Base-by-base conservation (phyloP, 116 monocot species). In the Cymodocea nodosa region DNA sequence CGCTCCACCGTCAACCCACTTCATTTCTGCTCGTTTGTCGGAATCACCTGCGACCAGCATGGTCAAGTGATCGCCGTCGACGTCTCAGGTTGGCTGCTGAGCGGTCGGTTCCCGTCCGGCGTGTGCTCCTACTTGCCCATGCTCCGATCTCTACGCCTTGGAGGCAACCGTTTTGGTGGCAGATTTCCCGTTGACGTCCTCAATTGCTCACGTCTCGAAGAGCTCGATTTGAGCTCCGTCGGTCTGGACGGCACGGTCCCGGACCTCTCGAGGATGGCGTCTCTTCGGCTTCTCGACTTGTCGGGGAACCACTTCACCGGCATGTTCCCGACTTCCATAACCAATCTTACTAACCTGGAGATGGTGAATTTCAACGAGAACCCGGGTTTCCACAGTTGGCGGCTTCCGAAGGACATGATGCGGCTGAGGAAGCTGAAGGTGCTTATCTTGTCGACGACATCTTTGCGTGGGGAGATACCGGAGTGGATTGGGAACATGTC, bases 401-500 rank as follows among this genome's bases (percentile, higher is more conserved):
- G 44, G 20, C 55, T 88, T 70, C 85, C 91, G 53, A 74, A 82
- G 68, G 60, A 73, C 12, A 16, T 91, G 68, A 50, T 66, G 18
- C 2, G 25, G 60, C 73, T 97, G 53, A 74, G 58, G 16, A 78
- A 75, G 56, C 77, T 97, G 50, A 74, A 50, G 52, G 78, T 82
- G 0, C n/a, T 97, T 65, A 87, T 97, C 68, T 81, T 97, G 0
- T 97, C 97, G 7, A 85, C 91, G 18, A 81, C 76, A 10, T 84
- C 78, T 10, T 73, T 97, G 66, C 71, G 82, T 15, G 91, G 97
- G 0, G 82, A 76, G 6, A 78, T 97, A 36, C 97, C 88, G 1
- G 56, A 64, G 22, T 97, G 97, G 91, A 63, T 97, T 23, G 97
- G 91, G 14, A 97, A 97, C 76, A 80, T 91, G 85, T 85, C 91